Evolutionary conservation across 2,329 filamentous ascomycete genomes (phyloP), one percentile per base, ranked within the genome.

Genomic region (Onygenales sp.): DNA sequence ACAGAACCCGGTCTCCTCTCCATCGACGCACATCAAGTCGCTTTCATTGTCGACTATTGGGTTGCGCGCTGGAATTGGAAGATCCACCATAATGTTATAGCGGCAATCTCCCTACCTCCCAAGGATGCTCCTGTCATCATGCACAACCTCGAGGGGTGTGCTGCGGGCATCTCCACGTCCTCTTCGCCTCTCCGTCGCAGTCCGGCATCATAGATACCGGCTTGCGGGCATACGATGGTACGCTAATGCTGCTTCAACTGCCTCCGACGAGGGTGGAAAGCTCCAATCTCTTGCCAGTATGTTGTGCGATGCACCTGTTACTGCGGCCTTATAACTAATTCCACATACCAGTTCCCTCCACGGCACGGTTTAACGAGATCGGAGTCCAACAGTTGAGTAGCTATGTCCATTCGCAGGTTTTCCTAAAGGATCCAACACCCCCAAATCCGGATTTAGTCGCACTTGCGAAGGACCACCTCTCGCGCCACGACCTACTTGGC

Each of bases 301-400:
- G 36, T 49, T 49, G 17, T 36, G 17, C 36, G 5, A 49, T 42
- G 5, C 14, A 39, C 32, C 13, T 40, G 13, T 42, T 32, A 10
- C 31, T 31, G n/a, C 10, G 10, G 7, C 21, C 13, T 11, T 1
- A 2, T 9, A n/a, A 5, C 34, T 37, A 37, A 37, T 36, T 36
- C 4, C 21, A 32, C 31, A 14, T 51, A 36, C 34, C 55, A 71
- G 70, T 72, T 21, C 65, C 67, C 14, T 67, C 71, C 4, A 71
- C 79, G 53, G 77, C 88, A 48, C 84, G 93, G 59, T 88, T 86
- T 74, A 98, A 94, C 71, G 87, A 94, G 61, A 91, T 98, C 62
- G 89, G 88, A 51, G 88, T 98, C 40, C 93, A 98, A 72, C 92
- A 97, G 64, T 76, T 98, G 61, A 96, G 90, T 75, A 77, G 79